phyloP scores from a whole-genome alignment of 2,329 filamentous ascomycete genomes.

The Mycosphaerella sp. region DNA sequence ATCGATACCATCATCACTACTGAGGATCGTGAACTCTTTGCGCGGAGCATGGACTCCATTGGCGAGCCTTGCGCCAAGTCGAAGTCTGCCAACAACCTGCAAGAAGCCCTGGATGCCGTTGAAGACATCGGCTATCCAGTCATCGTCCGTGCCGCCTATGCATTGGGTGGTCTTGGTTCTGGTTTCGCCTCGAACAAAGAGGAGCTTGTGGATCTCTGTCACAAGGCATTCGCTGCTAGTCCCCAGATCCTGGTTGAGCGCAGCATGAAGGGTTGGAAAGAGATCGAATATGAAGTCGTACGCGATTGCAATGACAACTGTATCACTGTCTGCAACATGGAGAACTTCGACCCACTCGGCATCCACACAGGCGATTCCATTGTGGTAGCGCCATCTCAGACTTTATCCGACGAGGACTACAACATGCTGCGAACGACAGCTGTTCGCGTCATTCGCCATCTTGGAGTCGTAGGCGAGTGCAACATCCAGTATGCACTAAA shows the following conservation, averaged over 20 bases:
- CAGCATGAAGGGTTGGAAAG: slow-evolving; percentile 99
- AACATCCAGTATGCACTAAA: slow-evolving; percentile 99
- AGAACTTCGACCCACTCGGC: slow-evolving; percentile 97
- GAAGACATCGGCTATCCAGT: slow-evolving; percentile 92
- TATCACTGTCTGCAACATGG: slow-evolving; percentile 99
- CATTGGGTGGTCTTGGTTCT: slow-evolving; percentile 87
- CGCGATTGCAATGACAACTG: slow-evolving; percentile 95
- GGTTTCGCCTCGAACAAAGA: slow-evolving; percentile 87
- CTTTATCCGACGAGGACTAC: slow-evolving; percentile 94
- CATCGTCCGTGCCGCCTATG: slow-evolving; percentile 94
- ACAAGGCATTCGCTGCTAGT: slow-evolving; percentile 89
- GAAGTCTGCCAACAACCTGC: slow-evolving; percentile 78
- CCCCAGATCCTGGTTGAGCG: slow-evolving; percentile 95
- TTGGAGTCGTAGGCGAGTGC: slow-evolving; percentile 96
- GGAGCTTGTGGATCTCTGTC: slow-evolving; percentile 80
- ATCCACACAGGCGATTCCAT: slow-evolving; percentile 99
- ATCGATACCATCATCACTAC: slow-evolving; percentile 99
- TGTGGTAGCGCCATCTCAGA: slow-evolving; percentile 95
- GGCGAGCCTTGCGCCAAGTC: slow-evolving; percentile 98
- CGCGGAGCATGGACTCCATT: slow-evolving; percentile 96
- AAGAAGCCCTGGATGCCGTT: slow-evolving; percentile 83
- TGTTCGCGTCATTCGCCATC: slow-evolving; percentile 92
- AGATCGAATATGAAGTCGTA: slow-evolving; percentile 98
- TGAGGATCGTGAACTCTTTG: slow-evolving; percentile 95
- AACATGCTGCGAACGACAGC: slow-evolving; percentile 98